Base-by-base conservation (phyloP, 495 filamentous ascomycete species). In the Jackrogersella minutella region DNA sequence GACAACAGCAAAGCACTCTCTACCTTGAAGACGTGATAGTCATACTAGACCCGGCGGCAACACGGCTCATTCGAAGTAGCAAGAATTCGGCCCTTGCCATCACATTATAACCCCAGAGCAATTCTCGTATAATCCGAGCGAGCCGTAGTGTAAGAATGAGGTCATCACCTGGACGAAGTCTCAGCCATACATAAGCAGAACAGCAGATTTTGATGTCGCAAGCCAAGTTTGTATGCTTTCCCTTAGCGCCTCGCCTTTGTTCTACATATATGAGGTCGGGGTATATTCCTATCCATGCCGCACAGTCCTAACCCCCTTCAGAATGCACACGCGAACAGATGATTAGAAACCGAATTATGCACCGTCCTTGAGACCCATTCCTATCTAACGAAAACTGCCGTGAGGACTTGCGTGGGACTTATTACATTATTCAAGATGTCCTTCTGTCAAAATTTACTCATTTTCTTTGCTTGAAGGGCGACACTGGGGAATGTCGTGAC, bases 251-350 rank as follows among this genome's bases (percentile, higher is more conserved):
- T 53, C 57, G 50, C 56, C 58, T 61, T 69, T 65, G 41, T 61
- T 64, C 44, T 64, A 65, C 61, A 39, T 31, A 58, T 22, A 65
- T 62, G 61, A 57, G 51, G 50, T 39, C 16, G 14, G 58, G 66
- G 61, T 69, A 69, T 69, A 62, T 65, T 60, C 66, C 52, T 65
- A 65, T 60, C 30, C 65, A 60, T 69, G 41, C 61, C 60, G n/a
- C 51, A 31, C 55, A 47, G 50, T 46, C 57, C 61, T 36, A 40
- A 54, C 31, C 43, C 33, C 34, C 55, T 22, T 53, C 31, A 26
- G 40, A 40, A 61, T 56, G 40, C 44, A 62, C 6, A 56, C 41
- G 51, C 51, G 22, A 49, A 50, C 28, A 36, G 28, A 62, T 65
- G 52, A 62, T 34, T 57, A 62, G 66, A 69, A 64, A 22, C 44